phyloP scores from a whole-genome alignment of 2,329 filamentous ascomycete species.

The Endothia cerciana region DNA sequence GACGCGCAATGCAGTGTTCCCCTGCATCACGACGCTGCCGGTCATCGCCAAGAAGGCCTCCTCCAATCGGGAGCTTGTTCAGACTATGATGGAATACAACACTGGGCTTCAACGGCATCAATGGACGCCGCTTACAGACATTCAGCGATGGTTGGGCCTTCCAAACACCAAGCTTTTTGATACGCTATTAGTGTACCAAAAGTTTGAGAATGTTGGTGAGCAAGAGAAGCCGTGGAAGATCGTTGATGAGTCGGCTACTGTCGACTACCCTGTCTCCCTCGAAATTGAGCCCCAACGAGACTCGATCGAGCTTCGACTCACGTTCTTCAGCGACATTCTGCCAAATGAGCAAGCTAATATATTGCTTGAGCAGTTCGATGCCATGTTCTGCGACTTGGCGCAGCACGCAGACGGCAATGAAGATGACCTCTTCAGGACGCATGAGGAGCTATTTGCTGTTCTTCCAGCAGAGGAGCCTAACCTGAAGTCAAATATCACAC shows the following conservation, averaged over 20 bases:
- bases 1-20: slow-evolving; percentile 67
- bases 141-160: slow-evolving; percentile 73
- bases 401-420: slow-evolving; percentile 48
- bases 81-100: slow-evolving; percentile 68
- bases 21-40: slow-evolving; percentile 82
- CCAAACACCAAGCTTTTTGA: slow-evolving; percentile 75
- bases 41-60: slow-evolving; percentile 61
- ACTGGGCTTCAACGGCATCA: slow-evolving; percentile 69
- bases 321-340: slow-evolving; percentile 65
- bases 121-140: slow-evolving; percentile 69
- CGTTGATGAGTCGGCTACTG: slow-evolving; percentile 66
- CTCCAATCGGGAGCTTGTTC: slow-evolving; percentile 61
- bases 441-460: slow-evolving; percentile 62
- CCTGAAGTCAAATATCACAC: slow-evolving; percentile 59
- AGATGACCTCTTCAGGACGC: slow-evolving; percentile 41
- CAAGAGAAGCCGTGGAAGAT: slow-evolving; percentile 57
- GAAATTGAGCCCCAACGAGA: slow-evolving; percentile 68
- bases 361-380: slow-evolving; percentile 74
- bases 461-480: slow-evolving; percentile 61
- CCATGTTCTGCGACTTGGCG: slow-evolving; percentile 63
- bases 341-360: slow-evolving; percentile 69
- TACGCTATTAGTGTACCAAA: slow-evolving; percentile 84
- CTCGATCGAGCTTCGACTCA: slow-evolving; percentile 65
- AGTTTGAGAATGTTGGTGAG: slow-evolving; percentile 42
- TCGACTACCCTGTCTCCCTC: slow-evolving; percentile 80